These are phyloP conservation scores for Kodamaea fukazawae DNA, from an alignment of 805 yeast species.

Conservation along the genomic window DNA sequence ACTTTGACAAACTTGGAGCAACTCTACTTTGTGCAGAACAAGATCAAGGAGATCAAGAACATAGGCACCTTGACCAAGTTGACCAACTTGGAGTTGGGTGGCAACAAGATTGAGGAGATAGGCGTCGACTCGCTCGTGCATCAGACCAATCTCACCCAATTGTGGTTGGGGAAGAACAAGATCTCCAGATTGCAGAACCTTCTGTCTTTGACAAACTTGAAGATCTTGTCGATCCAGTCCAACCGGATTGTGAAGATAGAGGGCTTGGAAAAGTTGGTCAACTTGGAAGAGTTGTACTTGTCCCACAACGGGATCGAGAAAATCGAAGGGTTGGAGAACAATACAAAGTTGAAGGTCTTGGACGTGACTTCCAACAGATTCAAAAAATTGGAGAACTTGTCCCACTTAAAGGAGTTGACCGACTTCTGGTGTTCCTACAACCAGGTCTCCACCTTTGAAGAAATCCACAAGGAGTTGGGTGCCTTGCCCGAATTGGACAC, in stretches of 20 bases:
- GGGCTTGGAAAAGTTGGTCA: conserved; percentile 68
- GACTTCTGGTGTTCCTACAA: conserved; percentile 94
- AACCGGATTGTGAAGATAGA: conserved; percentile 76
- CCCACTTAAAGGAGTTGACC: conserved; percentile 67
- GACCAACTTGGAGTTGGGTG: conserved; percentile 83
- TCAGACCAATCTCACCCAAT: conserved; percentile 59
- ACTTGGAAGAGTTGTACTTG: conserved; percentile 81
- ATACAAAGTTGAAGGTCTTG: conserved; percentile 62
- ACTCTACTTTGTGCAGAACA: conserved; percentile 86
- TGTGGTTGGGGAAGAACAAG: conserved; percentile 92
- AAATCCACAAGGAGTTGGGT: conserved; percentile 64
- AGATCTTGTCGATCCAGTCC: conserved; percentile 83
- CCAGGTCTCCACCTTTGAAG: conserved; percentile 62
- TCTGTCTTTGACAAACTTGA: conserved; percentile 54
- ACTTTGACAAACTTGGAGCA: conserved; percentile 59
- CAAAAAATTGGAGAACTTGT: conserved; percentile 56
- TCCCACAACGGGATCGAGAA: conserved; percentile 77
- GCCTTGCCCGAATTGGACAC: conserved; percentile 68
- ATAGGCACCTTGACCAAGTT: conserved; percentile 55
- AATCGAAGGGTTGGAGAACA: conserved; percentile 75
- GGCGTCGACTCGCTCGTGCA: conserved; percentile 49
- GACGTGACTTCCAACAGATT: conserved; percentile 82
- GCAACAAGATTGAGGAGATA: conserved; percentile 65
- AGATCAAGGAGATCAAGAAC: conserved; percentile 68
- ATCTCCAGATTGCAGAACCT: conserved; percentile 66